Conservation (phyloP, 2,329 filamentous ascomycete species). For the Trichophaea hybrida region DNA sequence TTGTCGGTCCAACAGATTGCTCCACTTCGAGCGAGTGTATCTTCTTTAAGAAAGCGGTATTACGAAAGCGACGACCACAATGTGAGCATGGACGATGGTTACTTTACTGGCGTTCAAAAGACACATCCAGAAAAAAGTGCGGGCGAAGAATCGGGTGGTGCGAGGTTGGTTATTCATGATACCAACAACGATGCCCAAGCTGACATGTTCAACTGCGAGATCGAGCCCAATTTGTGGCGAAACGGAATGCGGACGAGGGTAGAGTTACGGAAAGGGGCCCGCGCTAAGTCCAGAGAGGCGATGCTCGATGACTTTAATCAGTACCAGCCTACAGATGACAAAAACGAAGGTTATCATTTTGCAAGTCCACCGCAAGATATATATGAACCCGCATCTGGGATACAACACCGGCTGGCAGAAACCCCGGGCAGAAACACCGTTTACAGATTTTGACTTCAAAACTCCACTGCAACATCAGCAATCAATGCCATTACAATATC, state of each 20-base stretch:
- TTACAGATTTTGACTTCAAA: too few species aligned
- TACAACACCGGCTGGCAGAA: too few species aligned
- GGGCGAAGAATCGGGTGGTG: conserved; percentile 11
- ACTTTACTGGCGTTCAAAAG: conserved; percentile 43
- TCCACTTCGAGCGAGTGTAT: conserved; percentile 34
- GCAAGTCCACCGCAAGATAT: too few species aligned
- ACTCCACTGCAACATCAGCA: too few species aligned
- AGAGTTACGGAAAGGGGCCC: conserved; percentile 7
- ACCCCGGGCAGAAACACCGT: too few species aligned
- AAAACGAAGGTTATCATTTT: too few species aligned
- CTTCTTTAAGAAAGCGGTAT: conserved; percentile 33
- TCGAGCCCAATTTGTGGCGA: conserved; percentile 21
- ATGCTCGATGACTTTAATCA: conserved; percentile 6
- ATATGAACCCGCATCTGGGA: too few species aligned
- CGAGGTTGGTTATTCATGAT: conserved; percentile 16
- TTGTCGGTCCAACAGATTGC: conserved; percentile 35
- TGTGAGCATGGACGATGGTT: conserved; percentile 52
- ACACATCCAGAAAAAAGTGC: conserved; percentile 3
- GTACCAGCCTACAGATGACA: not conserved
- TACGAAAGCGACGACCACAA: conserved; percentile 53
- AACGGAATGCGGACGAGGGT: conserved; percentile 18
- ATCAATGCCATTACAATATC: too few species aligned
- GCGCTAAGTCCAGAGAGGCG: conserved; percentile 7
- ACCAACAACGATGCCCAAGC: conserved; percentile 16
- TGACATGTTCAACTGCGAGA: conserved; percentile 9